Percentiles rank a stretch among this genome's conserved stretches.
Conservation (phyloP, 805 yeast genomes). For the Myxozyma mucilagina region DNA sequence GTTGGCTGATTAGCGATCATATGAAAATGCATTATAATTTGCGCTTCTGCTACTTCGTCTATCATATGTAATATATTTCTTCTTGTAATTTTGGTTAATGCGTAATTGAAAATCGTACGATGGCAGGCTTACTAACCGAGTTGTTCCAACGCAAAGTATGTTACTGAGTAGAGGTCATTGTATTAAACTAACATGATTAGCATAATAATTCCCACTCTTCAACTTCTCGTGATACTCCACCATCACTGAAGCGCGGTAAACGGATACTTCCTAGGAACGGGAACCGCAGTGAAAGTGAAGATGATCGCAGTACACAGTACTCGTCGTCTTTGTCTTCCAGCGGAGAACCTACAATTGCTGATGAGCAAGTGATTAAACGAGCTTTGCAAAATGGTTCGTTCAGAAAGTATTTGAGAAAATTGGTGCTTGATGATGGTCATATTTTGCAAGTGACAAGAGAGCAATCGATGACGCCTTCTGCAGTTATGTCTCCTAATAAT, state of each 20-base stretch:
- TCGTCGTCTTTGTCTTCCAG: background rate
- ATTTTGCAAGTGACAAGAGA: background rate
- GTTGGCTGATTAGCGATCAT: background rate
- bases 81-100: background rate
- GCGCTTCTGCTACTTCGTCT: too few species aligned
- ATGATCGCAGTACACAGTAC: background rate
- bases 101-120: background rate
- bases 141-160: background rate
- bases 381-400: conserved; percentile 5
- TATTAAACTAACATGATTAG: background rate
- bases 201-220: background rate
- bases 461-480: background rate
- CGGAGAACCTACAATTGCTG: background rate
- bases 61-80: too few species aligned
- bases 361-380: background rate
- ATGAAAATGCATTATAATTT: too few species aligned
- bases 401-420: background rate
- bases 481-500: background rate
- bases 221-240: background rate
- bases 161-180: background rate
- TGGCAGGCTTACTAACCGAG: background rate
- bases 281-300: background rate
- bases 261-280: background rate
- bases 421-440: conserved; percentile 4
- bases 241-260: background rate